A percentile compares a stretch with the other conserved stretches of the same genome.
Evolutionary conservation across 2,329 filamentous ascomycete genomes (phyloP).

Genomic region (Neonectria hederae): DNA sequence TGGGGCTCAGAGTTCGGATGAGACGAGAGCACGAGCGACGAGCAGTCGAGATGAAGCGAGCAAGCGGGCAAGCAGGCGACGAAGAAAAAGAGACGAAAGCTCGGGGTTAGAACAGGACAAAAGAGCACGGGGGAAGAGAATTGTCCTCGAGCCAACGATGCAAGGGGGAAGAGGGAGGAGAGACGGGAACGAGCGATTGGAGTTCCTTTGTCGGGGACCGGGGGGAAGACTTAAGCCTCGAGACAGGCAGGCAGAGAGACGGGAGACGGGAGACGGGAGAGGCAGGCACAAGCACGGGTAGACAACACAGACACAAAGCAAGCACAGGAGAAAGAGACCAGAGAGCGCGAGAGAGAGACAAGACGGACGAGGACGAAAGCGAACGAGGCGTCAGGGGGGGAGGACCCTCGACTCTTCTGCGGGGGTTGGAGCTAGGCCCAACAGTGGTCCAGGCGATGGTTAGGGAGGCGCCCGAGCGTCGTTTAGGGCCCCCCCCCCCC

Average conservation of each 20-base stretch:
- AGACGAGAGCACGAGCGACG: slow-evolving; percentile 35
- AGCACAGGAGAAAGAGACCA: slow-evolving; percentile 27
- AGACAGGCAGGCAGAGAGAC: slow-evolving; percentile 12
- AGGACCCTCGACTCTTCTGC: slow-evolving; percentile 41
- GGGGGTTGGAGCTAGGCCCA: slow-evolving; percentile 43
- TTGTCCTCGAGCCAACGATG: slow-evolving; percentile 30
- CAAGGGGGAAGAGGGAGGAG: slow-evolving; percentile 36
- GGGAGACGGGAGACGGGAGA: too few relatives aligned
- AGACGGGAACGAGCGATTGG: slow-evolving; percentile 11
- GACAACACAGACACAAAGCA: background rate
- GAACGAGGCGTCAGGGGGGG: slow-evolving; percentile 43
- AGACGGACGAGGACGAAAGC: slow-evolving; percentile 25
- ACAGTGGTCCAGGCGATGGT: slow-evolving; percentile 39
- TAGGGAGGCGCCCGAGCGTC: slow-evolving; percentile 42
- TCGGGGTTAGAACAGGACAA: background rate
- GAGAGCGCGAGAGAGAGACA: slow-evolving; percentile 16
- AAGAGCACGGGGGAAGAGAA: slow-evolving; percentile 8
- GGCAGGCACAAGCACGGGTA: background rate
- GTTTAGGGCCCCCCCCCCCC: slow-evolving; percentile 41
- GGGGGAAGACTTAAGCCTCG: slow-evolving; percentile 16
- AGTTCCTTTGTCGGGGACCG: slow-evolving; percentile 4
- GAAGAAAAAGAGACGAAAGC: slow-evolving; percentile 5
- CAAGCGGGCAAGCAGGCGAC: background rate
- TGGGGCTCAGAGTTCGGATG: slow-evolving; percentile 34
- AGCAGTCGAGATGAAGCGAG: slow-evolving; percentile 29